Evolutionary conservation across 2,329 filamentous ascomycete genomes (phyloP).

Genomic region (Dactylonectria macrodidyma): DNA sequence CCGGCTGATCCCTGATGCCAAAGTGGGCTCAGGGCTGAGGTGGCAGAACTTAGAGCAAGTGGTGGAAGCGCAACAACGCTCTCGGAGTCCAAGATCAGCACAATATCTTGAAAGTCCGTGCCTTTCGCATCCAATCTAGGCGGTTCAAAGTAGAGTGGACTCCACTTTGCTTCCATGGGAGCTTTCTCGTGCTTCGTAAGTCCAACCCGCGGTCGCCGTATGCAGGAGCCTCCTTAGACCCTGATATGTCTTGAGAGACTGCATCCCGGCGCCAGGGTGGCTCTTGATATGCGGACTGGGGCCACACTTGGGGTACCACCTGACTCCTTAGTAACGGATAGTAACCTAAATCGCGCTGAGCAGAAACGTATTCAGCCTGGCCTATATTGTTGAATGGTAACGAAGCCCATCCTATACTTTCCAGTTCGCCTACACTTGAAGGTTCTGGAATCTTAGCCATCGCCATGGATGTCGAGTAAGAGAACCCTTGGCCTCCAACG

Average conservation of each 20-base stretch:
- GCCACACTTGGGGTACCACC: slow-evolving; percentile 51
- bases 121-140: slow-evolving; percentile 38
- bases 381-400: slow-evolving; percentile 30
- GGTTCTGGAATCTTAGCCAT: slow-evolving; percentile 20
- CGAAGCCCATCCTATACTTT: slow-evolving; percentile 22
- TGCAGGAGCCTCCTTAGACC: slow-evolving; percentile 45
- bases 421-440: slow-evolving; percentile 24
- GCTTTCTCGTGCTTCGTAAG: slow-evolving; percentile 36
- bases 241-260: slow-evolving; percentile 44
- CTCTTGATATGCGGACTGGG: slow-evolving; percentile 50
- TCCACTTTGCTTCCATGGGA: slow-evolving; percentile 41
- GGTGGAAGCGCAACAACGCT: slow-evolving; percentile 20
- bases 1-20: slow-evolving; percentile 37
- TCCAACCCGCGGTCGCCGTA: slow-evolving; percentile 42
- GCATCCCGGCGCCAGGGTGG: slow-evolving; percentile 49
- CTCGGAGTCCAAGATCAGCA: slow-evolving; percentile 42
- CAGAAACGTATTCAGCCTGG: slow-evolving; percentile 34
- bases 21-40: slow-evolving; percentile 41
- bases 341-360: slow-evolving; percentile 44
- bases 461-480: slow-evolving; percentile 54
- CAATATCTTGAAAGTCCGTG: slow-evolving; percentile 35
- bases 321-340: slow-evolving; percentile 46
- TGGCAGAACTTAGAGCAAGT: slow-evolving; percentile 37
- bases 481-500: slow-evolving; percentile 23
- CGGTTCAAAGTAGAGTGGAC: slow-evolving; percentile 33